A percentile compares a stretch with the other conserved stretches of the same genome.
Evolutionary conservation across 176 grass and related monocot species (phyloP).

Genomic region (Elaeis guineensis): DNA sequence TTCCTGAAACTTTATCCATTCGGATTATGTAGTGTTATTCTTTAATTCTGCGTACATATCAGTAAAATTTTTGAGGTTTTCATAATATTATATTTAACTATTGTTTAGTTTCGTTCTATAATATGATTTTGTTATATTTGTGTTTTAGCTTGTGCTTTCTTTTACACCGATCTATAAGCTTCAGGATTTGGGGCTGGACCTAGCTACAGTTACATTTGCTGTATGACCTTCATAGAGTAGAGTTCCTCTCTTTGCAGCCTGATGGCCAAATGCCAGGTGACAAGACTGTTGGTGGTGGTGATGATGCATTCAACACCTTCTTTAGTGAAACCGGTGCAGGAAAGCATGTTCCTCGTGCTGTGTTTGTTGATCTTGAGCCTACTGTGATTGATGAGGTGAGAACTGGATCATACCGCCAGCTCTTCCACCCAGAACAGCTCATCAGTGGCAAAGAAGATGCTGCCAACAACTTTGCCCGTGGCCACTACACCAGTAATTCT

Average conservation of each 20-base stretch:
- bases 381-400: slow-evolving; percentile 62
- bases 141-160: no score
- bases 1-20: no score
- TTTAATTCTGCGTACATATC: no score
- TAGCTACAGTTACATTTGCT: no score
- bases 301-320: slow-evolving; percentile 75
- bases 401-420: slow-evolving; percentile 53
- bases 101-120: no score
- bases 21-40: no score
- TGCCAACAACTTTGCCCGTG: slow-evolving; percentile 66
- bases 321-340: slow-evolving; percentile 67
- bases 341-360: slow-evolving; percentile 57
- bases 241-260: slow-evolving; percentile 11
- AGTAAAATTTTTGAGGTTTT: no score
- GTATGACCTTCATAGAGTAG: no score
- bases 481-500: slow-evolving; percentile 60
- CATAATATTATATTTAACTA: no score
- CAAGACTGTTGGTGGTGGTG: slow-evolving; percentile 48
- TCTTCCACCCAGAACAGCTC: slow-evolving; percentile 69
- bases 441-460: slow-evolving; percentile 71
- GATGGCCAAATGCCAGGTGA: slow-evolving; percentile 57
- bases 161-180: no score
- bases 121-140: no score
- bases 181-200: no score
- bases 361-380: slow-evolving; percentile 58